Conservation (phyloP, 805 yeast species). For the Wickerhamiella sorbophila region DNA sequence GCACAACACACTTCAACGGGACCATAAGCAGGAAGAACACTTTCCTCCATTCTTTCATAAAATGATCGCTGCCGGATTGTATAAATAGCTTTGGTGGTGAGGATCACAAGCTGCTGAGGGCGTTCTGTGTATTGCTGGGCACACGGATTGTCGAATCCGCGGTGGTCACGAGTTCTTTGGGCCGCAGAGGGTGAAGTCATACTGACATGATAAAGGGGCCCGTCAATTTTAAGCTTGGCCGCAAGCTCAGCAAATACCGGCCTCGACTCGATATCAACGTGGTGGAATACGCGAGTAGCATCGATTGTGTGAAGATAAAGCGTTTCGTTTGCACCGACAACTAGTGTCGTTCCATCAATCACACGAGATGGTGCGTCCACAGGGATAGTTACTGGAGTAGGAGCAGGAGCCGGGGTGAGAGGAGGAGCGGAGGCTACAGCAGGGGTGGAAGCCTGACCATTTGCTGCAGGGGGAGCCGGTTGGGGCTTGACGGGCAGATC, state of each 20-base stretch:
- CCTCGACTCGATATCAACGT: conserved; percentile 34
- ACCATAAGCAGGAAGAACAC: conserved; percentile 68
- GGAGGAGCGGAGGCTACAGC: neutral
- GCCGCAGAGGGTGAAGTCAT: conserved; percentile 59
- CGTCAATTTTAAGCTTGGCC: conserved; percentile 45
- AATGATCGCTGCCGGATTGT: conserved; percentile 69
- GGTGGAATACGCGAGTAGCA: conserved; percentile 61
- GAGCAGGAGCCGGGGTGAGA: neutral
- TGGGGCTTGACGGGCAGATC: neutral
- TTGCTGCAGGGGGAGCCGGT: neutral
- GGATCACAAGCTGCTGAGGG: conserved; percentile 61
- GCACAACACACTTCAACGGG: conserved; percentile 82
- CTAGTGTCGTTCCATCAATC: neutral
- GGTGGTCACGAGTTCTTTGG: conserved; percentile 43
- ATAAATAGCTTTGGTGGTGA: conserved; percentile 67
- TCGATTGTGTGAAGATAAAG: conserved; percentile 41
- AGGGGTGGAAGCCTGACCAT: neutral
- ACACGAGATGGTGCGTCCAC: neutral
- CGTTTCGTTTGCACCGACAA: neutral
- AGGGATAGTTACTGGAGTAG: no score
- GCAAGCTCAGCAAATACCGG: conserved; percentile 18
- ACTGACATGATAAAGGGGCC: conserved; percentile 55
- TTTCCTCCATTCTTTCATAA: conserved; percentile 54
- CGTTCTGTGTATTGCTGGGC: conserved; percentile 68
- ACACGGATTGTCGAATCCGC: conserved; percentile 71